Conservation (phyloP, 169 alveolate species). For the Neospora caninum region DNA sequence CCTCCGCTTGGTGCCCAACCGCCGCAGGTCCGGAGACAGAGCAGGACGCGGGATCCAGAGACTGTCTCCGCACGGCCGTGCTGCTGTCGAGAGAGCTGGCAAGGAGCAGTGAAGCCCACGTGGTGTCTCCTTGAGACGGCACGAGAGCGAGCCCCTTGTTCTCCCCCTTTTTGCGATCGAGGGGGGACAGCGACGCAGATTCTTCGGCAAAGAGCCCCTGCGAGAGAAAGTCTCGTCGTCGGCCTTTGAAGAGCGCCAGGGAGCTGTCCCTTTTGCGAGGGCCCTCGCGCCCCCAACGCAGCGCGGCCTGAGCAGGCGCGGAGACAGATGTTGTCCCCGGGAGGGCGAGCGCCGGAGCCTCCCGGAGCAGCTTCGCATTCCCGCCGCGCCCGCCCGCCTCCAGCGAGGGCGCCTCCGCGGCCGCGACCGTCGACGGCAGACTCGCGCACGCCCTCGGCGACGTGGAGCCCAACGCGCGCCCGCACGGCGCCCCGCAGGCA, state of each 20-base stretch:
- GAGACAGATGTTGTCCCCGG: not conserved
- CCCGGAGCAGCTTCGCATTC: not conserved
- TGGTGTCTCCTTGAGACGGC: not conserved
- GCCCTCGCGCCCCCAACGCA: not conserved
- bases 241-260: not conserved
- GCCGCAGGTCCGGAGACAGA: no score
- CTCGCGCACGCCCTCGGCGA: not conserved
- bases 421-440: not conserved
- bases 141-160: not conserved
- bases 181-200: not conserved
- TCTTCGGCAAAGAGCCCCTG: not conserved
- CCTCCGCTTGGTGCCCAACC: no score
- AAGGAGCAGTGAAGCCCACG: not conserved
- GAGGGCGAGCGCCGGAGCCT: not conserved
- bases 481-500: no score
- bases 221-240: not conserved
- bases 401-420: not conserved
- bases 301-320: not conserved
- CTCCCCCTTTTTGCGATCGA: not conserved
- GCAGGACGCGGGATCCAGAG: not conserved
- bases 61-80: not conserved
- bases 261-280: not conserved
- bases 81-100: not conserved
- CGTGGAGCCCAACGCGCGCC: conserved; percentile 11
- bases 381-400: not conserved